Percentiles rank a stretch among this genome's conserved stretches.
Conservation (phyloP, 768 basidiomycete genomes). For the Bullera alba region DNA sequence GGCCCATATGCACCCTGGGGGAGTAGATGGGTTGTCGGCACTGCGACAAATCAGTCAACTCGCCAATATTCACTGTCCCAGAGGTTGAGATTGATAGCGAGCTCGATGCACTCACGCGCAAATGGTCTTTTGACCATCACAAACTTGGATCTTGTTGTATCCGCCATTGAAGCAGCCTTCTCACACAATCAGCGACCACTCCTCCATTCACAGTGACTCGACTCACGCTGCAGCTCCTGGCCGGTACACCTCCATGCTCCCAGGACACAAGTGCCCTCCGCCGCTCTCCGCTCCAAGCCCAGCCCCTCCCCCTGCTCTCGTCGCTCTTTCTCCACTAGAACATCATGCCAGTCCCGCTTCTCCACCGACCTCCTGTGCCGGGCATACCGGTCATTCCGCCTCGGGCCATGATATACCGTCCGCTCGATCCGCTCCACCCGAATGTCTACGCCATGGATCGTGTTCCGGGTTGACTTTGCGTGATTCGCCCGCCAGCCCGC, state of each 20-base stretch:
- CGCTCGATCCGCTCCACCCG: too few species aligned
- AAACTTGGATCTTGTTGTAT: not conserved
- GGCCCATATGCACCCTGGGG: not conserved
- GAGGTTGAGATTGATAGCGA: not conserved
- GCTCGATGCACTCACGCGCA: not conserved
- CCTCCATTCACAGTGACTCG: not conserved
- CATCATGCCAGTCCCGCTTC: too few species aligned
- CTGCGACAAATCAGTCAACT: not conserved
- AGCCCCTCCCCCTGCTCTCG: not conserved
- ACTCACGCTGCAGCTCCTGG: conserved; percentile 2
- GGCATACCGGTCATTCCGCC: too few species aligned
- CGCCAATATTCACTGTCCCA: not conserved
- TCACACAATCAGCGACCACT: not conserved
- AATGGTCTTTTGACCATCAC: not conserved
- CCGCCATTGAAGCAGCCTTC: conserved; percentile 4
- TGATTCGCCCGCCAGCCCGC: too few species aligned
- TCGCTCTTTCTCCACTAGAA: too few species aligned
- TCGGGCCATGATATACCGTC: too few species aligned
- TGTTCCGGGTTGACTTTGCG: too few species aligned
- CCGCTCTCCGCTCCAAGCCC: not conserved
- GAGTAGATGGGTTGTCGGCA: not conserved
- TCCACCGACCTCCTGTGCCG: too few species aligned
- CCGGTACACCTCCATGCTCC: conserved; percentile 7
- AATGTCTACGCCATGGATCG: too few species aligned
- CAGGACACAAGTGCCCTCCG: not conserved